Evolutionary conservation across 2,329 filamentous ascomycete genomes (phyloP).

Genomic region (Dactylella cylindrospora): DNA sequence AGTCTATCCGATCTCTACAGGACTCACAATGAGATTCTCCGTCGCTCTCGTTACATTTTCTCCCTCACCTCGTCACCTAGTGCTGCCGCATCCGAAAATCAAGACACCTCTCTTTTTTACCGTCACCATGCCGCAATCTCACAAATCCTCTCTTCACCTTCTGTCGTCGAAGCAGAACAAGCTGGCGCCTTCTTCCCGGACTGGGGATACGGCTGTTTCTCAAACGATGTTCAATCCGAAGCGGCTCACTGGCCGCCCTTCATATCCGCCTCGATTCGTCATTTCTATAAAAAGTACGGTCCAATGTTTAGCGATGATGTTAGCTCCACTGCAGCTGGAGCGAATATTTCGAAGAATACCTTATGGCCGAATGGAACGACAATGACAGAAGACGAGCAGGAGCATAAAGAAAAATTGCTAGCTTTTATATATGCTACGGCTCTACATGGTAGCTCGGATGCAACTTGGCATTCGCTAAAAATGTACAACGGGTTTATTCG

Average conservation of each 20-base stretch:
- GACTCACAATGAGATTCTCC: constrained; percentile 48
- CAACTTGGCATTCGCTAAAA: constrained; percentile 48
- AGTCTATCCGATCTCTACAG: constrained; percentile 32
- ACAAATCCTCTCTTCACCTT: constrained; percentile 32
- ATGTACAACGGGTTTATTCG: constrained; percentile 46
- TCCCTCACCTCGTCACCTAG: constrained; percentile 46
- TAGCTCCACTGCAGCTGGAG: background rate
- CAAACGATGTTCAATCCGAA: constrained; percentile 46
- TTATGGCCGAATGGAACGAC: constrained; percentile 33
- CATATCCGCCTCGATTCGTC: constrained; percentile 46
- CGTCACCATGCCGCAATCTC: constrained; percentile 40
- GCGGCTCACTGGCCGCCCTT: constrained; percentile 49
- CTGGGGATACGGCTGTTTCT: constrained; percentile 49
- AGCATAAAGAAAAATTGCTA: constrained; percentile 46
- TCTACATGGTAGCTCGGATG: constrained; percentile 46
- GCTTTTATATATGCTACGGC: constrained; percentile 47
- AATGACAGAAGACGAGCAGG: constrained; percentile 42
- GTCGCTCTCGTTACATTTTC: constrained; percentile 47
- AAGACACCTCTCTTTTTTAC: constrained; percentile 25
- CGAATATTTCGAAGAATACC: constrained; percentile 6
- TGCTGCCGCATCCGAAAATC: constrained; percentile 14
- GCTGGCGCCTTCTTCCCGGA: constrained; percentile 49
- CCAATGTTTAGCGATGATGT: constrained; percentile 20
- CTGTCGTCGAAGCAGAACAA: constrained; percentile 45
- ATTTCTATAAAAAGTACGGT: constrained; percentile 47